Conservation (phyloP, 352 stramenopile genomes). For the Thraustochytrium striatum region DNA sequence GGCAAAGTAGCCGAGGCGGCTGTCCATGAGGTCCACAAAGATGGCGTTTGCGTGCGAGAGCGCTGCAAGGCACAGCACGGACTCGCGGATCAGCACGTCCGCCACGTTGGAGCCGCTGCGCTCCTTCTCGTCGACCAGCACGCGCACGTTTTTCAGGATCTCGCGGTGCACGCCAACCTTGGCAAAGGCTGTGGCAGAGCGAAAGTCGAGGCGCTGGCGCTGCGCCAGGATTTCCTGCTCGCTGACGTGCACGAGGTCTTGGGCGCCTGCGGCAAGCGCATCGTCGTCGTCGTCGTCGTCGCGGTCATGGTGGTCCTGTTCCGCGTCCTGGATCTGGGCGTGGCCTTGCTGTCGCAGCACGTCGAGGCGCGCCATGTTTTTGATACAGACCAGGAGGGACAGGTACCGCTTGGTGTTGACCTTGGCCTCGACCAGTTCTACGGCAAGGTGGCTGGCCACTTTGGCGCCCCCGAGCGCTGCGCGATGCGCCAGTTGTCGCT, state of each 20-base stretch:
- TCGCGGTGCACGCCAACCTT: conserved; percentile 8
- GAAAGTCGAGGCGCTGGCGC: not conserved
- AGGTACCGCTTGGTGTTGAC: not conserved
- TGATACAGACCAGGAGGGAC: not conserved
- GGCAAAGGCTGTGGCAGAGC: not conserved
- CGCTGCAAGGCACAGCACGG: not conserved
- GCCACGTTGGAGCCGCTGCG: not conserved
- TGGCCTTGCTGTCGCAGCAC: too few species aligned
- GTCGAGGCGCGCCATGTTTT: conserved; percentile 2
- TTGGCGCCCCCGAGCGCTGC: too few species aligned
- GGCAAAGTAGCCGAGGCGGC: not conserved
- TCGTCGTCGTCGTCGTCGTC: not conserved
- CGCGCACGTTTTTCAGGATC: not conserved
- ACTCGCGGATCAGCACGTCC: not conserved
- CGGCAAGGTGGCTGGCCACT: too few species aligned
- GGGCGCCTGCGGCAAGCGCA: too few species aligned
- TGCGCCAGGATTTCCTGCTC: not conserved
- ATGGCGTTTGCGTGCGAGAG: not conserved
- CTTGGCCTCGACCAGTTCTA: not conserved
- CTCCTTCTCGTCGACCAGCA: conserved; percentile 19
- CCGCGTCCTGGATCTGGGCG: too few species aligned
- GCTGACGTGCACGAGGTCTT: too few species aligned
- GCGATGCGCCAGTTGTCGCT: conserved; percentile 12
- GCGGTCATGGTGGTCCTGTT: not conserved
- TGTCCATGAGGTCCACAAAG: not conserved